Evolutionary conservation across 495 filamentous ascomycete genomes (phyloP).

Genomic region (Tuber calosporum): DNA sequence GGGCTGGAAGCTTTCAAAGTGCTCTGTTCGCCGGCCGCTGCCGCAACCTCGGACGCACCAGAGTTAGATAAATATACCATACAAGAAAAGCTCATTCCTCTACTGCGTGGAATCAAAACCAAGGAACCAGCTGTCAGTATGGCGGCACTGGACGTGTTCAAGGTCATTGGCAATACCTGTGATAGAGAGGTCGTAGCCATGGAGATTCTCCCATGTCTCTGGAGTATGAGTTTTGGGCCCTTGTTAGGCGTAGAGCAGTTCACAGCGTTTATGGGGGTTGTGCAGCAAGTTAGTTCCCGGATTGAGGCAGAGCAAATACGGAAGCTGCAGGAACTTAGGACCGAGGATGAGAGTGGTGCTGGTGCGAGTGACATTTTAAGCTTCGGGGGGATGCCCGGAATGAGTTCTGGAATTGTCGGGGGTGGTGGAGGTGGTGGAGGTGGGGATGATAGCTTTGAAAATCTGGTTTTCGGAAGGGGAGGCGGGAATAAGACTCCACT

Average conservation of each 20-base stretch:
- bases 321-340: conserved; percentile 74
- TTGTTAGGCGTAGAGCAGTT: conserved; percentile 76
- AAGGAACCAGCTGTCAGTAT: conserved; percentile 98
- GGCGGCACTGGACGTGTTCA: conserved; percentile 77
- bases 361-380: conserved; percentile 56
- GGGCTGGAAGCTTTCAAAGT: conserved; percentile 82
- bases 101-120: conserved; percentile 89
- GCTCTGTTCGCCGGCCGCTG: conserved; percentile 55
- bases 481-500: not conserved
- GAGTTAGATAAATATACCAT: conserved; percentile 95
- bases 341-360: conserved; percentile 17
- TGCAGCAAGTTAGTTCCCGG: conserved; percentile 66
- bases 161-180: conserved; percentile 65
- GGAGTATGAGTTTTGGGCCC: conserved; percentile 86
- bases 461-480: conserved; percentile 68
- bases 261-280: conserved; percentile 74
- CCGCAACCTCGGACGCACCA: conserved; percentile 53
- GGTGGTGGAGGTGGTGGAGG: conserved; percentile 31
- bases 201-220: conserved; percentile 80
- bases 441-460: conserved; percentile 63
- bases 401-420: conserved; percentile 15
- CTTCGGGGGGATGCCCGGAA: conserved; percentile 49
- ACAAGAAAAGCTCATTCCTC: conserved; percentile 88
- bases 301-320: conserved; percentile 82
- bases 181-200: conserved; percentile 91